A percentile compares a stretch with the other conserved stretches of the same genome.
These are phyloP conservation scores for Schrenkiella parvula DNA, from an alignment of 345 rosid species.

Conservation along the genomic window DNA sequence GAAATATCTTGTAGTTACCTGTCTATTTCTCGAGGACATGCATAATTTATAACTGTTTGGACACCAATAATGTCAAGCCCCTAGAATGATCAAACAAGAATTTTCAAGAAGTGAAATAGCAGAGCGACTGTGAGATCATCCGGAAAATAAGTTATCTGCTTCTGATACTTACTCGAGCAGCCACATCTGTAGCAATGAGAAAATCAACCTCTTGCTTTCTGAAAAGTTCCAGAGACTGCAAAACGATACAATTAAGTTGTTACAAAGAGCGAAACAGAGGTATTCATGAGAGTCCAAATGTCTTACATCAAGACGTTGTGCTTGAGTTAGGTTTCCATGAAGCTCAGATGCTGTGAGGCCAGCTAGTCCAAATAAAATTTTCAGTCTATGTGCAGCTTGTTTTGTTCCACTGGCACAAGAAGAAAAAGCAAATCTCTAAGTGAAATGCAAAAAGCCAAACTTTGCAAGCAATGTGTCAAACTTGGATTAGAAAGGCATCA, in stretches of 20 bases:
- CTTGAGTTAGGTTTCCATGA: slow-evolving; percentile 97
- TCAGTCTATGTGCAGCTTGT: slow-evolving; percentile 93
- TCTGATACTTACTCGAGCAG: slow-evolving; percentile 76
- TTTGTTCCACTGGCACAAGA: slow-evolving; percentile 78
- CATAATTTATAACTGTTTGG: slow-evolving; percentile 88
- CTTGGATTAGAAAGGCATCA: slow-evolving; percentile 1
- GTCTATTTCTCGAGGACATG: slow-evolving; percentile 95
- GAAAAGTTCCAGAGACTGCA: slow-evolving; percentile 89
- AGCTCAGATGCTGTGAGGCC: slow-evolving; percentile 93
- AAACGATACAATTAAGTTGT: slow-evolving; percentile 20
- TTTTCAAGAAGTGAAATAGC: slow-evolving; percentile 5
- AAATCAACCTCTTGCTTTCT: slow-evolving; percentile 89
- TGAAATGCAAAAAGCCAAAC: slow-evolving; percentile 2
- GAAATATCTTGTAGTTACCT: slow-evolving; percentile 38
- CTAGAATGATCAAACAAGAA: slow-evolving; percentile 35
- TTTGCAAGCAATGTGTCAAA: neutral
- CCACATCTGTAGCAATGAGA: slow-evolving; percentile 93
- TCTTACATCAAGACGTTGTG: slow-evolving; percentile 94
- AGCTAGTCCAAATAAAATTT: slow-evolving; percentile 82
- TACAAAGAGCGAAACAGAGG: neutral
- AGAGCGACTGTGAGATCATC: slow-evolving; percentile 2
- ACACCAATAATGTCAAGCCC: slow-evolving; percentile 98
- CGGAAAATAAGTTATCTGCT: neutral
- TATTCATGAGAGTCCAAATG: slow-evolving; percentile 4
- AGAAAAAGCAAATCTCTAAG: slow-evolving; percentile 9